Evolutionary conservation across 108 stramenopile species (phyloP), one percentile per base, ranked within the genome.

Genomic region (Nitzschia sp.): DNA sequence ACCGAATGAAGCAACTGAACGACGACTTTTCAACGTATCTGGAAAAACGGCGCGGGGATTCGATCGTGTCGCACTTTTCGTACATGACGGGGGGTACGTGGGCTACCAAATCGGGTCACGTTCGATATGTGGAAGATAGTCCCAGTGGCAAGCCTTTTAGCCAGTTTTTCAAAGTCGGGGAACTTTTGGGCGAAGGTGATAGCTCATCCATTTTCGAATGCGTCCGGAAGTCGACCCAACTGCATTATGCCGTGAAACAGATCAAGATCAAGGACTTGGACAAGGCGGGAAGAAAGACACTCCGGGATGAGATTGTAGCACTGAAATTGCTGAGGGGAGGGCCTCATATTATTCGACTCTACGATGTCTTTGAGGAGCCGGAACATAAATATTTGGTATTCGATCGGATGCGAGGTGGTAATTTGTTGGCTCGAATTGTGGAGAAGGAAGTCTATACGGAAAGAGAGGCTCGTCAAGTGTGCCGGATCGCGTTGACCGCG

Each of bases 381-480:
- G 69, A 80, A 34, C 44, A 85, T 29, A 79, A 71, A 13, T 82
- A 83, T 54, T 63, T 96, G 44, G 78, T 96, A 1, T 78, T 92
- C 53, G 95, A 94, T 61, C 73, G 77, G 26, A 77, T 87, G 63
- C 76, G 76, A 32, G 96, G 96, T 17, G 96, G 96, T 1, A 94
- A 98, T 66, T 64, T 98, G 31, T 89, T 99, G 60, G 93, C 96
- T 58, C 84, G 96, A 17, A 97, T 99, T 69, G 96, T 94, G 29
- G 80, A 91, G 35, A 98, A 98, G 71, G 87, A 83, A 29, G 85
- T 80, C 9, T 98, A 98, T 75, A 97, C 91, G 46, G 98, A 99
- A 73, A 82, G 84, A 21, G 98, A 98, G 77, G 97, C 97, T 8
- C 87, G 96, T 15, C 88, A 96, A 69, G 79, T 90, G 0, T 95